Evolutionary conservation across 2,329 filamentous ascomycete species (phyloP), one percentile per base, ranked within the genome.

Genomic region (Apiospora kogelbergensis): DNA sequence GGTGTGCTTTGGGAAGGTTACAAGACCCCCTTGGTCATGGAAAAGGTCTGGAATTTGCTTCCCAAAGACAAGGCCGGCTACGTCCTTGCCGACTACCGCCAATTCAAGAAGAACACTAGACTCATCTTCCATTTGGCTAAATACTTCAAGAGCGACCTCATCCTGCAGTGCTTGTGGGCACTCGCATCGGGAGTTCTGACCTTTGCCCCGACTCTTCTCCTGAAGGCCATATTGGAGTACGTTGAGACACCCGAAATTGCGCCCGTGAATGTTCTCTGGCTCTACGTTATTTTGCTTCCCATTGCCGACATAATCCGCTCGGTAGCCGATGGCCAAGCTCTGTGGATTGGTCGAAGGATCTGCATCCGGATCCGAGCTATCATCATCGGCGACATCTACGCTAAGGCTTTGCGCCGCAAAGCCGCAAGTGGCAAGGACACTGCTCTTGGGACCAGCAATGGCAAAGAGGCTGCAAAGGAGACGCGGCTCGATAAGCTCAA

Each of bases 301-400:
- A 85, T 94, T 48, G 91, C 95, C 9, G 94, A 96, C 70, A 86
- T 93, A 48, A 82, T 96, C 30, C 92, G 94, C 69, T 96, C 95
- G 6, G 85, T 97, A 26, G 90, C 90, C 41, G 94, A 96, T 79
- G 93, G 92, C 24, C 93, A 96, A 79, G 93, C 94, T 10, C 85
- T 99, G 0, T 99, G 93, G 93, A 92, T 97, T 70, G 96, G 96
- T 20, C 91, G 96, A 68, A 97, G 94, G 80, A 93, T 98, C 71
- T 98, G 95, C 81, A 95, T 99, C 75, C 91, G 94, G 71, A 86
- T 98, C 57, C 92, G 95, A 71, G 95, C 96, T 66, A 96, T 99
- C 77, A 94, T 99, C 71, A 94, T 99, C 73, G 96, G 96, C 68
- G 96, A 99, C 77, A 96, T 99, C 63, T 99, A 99, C 79, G 93